Evolutionary conservation across 768 basidiomycete genomes (phyloP).

Genomic region (Boletellus sp.): DNA sequence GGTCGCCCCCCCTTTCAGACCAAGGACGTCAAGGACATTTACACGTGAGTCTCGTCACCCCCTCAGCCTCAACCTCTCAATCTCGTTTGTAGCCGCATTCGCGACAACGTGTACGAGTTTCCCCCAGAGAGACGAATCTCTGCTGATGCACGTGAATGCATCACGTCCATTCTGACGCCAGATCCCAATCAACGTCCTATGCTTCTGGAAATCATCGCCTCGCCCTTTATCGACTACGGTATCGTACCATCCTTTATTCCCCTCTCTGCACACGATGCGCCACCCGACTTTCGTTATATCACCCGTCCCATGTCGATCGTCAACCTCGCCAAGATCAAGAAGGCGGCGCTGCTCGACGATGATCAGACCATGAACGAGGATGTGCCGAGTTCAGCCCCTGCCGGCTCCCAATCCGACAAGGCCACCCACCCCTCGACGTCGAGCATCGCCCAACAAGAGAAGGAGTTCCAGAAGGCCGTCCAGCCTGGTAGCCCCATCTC

Average conservation of each 20-base stretch:
- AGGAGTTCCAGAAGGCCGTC: conserved; percentile 94
- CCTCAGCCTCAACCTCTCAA: conserved; percentile 2
- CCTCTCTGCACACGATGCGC: conserved; percentile 65
- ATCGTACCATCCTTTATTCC: conserved; percentile 81
- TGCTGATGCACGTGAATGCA: conserved; percentile 66
- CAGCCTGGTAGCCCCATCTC: conserved; percentile 94
- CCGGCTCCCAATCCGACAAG: conserved; percentile 16
- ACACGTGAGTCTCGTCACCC: conserved; percentile 57
- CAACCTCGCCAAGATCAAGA: conserved; percentile 70
- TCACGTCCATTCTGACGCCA: conserved; percentile 80
- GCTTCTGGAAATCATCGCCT: conserved; percentile 78
- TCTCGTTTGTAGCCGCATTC: conserved; percentile 64
- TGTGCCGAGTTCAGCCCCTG: conserved; percentile 36
- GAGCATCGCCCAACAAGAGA: conserved; percentile 81
- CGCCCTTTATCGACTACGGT: conserved; percentile 80
- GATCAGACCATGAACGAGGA: conserved; percentile 47
- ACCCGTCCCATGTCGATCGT: conserved; percentile 53
- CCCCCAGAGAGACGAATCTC: conserved; percentile 75
- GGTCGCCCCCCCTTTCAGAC: conserved; percentile 99
- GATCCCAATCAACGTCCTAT: conserved; percentile 81
- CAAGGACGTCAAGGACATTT: conserved; percentile 95
- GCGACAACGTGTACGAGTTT: conserved; percentile 91
- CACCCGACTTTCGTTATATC: conserved; percentile 75
- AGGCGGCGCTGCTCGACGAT: conserved; percentile 59
- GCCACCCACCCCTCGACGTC: conserved; percentile 45